Base-by-base conservation (phyloP, 2,329 filamentous ascomycete genomes). In the Exserohilum rostratum region DNA sequence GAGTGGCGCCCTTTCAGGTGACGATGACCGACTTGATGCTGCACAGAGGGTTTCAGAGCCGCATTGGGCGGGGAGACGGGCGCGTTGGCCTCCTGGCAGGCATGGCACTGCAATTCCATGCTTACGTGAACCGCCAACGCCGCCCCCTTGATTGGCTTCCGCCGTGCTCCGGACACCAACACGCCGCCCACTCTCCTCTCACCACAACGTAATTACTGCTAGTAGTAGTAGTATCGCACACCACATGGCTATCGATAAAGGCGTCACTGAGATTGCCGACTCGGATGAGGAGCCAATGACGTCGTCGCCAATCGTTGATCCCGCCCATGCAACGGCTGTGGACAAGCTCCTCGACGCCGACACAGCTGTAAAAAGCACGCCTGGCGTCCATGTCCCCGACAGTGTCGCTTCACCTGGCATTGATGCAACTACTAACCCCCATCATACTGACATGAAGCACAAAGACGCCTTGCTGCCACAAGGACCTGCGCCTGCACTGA, bases 271-370 rank as follows among this genome's bases (percentile, higher is more conserved):
- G 55, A 56, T 74, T 13, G 64, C 68, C 10, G 71, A 74, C 55
- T 73, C 70, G 17, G 71, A 74, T 45, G 70, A 73, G 6, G 71
- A 73, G 59, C 64, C 53, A 2, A 54, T 71, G 55, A 64, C 64
- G 47, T 72, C 69, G 42, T 70, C 70, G 47, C 70, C 68, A 30
- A 37, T 50, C 48, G 37, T 40, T 29, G 52, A 53, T 60, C 31
- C 55, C 29, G 48, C 53, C 46, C 51, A 52, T 50, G 53, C 44
- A 44, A 43, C 37, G 22, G 22, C 22, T 7, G 22, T 25, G 39
- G 59, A 66, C 53, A 68, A 70, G 63, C 64, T 64, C 67, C 60
- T 22, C 35, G 20, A 31, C 57, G 57, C 58, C 51, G 60, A 57
- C 30, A 17, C 44, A 37, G 25, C 43, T 53, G 44, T 47, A 50